Evolutionary conservation across 2,329 filamentous ascomycete species (phyloP).

Genomic region (Botrytis squamosa): DNA sequence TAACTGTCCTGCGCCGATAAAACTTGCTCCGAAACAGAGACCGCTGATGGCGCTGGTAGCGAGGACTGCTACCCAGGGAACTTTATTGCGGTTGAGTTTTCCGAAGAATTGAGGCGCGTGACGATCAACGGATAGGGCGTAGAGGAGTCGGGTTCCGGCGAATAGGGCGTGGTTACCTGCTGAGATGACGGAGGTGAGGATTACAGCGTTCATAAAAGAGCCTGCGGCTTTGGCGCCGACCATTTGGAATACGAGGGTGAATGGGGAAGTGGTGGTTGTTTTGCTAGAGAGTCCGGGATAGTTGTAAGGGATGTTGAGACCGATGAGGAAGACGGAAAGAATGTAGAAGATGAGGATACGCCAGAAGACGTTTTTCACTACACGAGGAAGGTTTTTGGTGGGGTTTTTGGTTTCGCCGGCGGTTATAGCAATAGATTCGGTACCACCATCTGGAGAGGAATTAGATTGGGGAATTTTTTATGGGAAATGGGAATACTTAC

Average conservation of each 20-base stretch:
- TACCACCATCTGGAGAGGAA: constrained; percentile 50
- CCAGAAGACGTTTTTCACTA: constrained; percentile 66
- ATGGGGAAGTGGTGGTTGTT: constrained; percentile 50
- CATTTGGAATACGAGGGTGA: constrained; percentile 61
- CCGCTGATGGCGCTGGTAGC: constrained; percentile 54
- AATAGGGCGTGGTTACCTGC: constrained; percentile 60
- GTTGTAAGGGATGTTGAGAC: constrained; percentile 59
- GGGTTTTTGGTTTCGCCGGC: constrained; percentile 66
- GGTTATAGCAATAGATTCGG: constrained; percentile 64
- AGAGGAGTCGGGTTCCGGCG: constrained; percentile 55
- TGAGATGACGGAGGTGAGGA: constrained; percentile 57
- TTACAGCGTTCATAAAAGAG: constrained; percentile 60
- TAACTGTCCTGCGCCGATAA: constrained; percentile 62
- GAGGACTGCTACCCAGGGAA: constrained; percentile 56
- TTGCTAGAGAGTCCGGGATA: constrained; percentile 46
- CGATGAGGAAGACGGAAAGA: constrained; percentile 53
- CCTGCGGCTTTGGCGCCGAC: constrained; percentile 55
- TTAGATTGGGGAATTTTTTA: neutral
- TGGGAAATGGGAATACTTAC: constrained; percentile 38
- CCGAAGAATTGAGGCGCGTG: constrained; percentile 57
- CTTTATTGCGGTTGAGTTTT: constrained; percentile 48
- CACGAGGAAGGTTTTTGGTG: constrained; percentile 57
- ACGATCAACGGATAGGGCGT: constrained; percentile 52
- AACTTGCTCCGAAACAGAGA: constrained; percentile 63
- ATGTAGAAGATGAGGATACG: constrained; percentile 50